phyloP scores from a whole-genome alignment of 2,329 filamentous ascomycete species.

The Pestalotiopsis sp. region DNA sequence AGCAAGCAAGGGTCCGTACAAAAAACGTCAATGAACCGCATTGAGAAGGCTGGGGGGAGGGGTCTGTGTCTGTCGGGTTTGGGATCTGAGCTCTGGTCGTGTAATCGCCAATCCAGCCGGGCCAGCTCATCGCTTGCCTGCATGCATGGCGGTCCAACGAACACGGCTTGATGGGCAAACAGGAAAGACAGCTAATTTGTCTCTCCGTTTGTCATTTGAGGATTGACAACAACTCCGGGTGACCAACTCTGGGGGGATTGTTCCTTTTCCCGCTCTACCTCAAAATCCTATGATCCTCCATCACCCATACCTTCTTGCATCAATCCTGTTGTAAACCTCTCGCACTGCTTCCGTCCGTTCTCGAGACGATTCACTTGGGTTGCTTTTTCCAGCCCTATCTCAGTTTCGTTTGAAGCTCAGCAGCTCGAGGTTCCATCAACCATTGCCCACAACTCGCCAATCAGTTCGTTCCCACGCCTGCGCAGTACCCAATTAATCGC shows the following conservation, averaged over 20 bases:
- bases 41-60: background rate
- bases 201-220: background rate
- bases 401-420: background rate
- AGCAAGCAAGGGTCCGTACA: background rate
- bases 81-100: background rate
- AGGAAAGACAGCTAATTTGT: background rate
- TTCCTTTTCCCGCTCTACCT: background rate
- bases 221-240: background rate
- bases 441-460: background rate
- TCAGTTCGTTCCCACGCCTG: background rate
- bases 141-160: constrained; percentile 11
- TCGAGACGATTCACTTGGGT: background rate
- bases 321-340: background rate
- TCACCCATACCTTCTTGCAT: background rate
- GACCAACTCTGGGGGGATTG: background rate
- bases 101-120: background rate
- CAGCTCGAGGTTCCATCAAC: background rate
- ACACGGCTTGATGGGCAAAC: background rate
- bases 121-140: constrained; percentile 1
- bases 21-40: background rate
- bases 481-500: background rate
- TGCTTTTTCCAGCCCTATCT: background rate
- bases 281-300: background rate
- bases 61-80: background rate
- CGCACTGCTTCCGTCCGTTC: background rate